A percentile compares a stretch with the other conserved stretches of the same genome.
Conservation (phyloP, 2,329 filamentous ascomycete species). For the Colletotrichum costaricense region DNA sequence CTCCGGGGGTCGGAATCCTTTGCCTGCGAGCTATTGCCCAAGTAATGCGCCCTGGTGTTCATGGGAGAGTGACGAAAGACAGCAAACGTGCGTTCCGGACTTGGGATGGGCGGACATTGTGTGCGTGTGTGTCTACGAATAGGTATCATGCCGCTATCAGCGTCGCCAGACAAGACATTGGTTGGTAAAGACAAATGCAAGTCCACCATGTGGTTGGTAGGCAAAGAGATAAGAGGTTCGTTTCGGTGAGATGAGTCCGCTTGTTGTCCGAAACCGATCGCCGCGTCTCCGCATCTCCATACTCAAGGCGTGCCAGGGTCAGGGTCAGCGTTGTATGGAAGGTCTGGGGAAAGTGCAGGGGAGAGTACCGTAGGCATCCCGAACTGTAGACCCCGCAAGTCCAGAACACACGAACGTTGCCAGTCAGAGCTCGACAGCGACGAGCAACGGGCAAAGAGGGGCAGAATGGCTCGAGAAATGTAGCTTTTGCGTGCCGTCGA, state of each 20-base stretch:
- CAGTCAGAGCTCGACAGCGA: conserved; percentile 2
- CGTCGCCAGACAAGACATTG: not conserved
- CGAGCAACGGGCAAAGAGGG: conserved; percentile 1
- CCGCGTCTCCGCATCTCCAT: conserved; percentile 17
- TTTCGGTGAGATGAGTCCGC: conserved; percentile 19
- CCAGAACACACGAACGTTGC: conserved; percentile 11
- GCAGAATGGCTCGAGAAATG: not conserved
- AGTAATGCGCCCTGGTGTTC: conserved; percentile 13
- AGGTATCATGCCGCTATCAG: conserved; percentile 14
- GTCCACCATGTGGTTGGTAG: not conserved
- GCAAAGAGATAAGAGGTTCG: not conserved
- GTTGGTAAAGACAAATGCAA: conserved; percentile 19
- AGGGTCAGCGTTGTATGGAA: not conserved
- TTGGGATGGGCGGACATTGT: conserved; percentile 21
- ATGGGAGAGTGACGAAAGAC: conserved; percentile 16
- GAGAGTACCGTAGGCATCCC: not conserved
- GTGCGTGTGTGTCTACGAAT: not conserved
- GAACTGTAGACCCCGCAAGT: conserved; percentile 20
- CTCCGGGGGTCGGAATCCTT: not conserved
- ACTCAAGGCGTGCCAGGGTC: conserved; percentile 12
- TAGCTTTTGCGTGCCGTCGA: conserved; percentile 1
- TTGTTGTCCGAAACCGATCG: conserved; percentile 16
- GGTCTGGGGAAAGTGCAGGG: conserved; percentile 25
- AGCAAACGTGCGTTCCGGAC: conserved; percentile 13
- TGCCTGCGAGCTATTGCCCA: conserved; percentile 7